Evolutionary conservation across 805 yeast species (phyloP), one percentile per base, ranked within the genome.

Genomic region (Candida ovalis): DNA sequence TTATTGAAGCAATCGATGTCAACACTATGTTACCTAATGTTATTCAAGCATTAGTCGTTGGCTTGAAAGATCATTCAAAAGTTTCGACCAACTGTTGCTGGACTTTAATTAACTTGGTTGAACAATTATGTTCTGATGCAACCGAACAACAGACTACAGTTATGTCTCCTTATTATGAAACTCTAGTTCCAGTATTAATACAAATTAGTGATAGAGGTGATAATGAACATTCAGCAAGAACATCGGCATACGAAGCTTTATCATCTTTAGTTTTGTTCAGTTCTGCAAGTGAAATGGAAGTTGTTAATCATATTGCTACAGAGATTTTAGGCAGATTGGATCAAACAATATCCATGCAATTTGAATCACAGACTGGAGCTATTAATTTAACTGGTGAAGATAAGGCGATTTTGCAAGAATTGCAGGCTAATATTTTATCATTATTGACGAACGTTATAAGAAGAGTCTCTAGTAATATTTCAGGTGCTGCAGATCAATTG

Each of bases 71-170:
- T 66, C 95, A 89, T 65, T 89, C 97, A 32, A 88, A 87, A 68
- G 96, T 94, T 30, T 80, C 91, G 2, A 89, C 97, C n/a, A 94
- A 94, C 73, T 89, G 97, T 70, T 89, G 98, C 68, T 94, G 99
- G 99, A 84, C 97, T 5, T 74, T 94, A 52, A 94, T 94, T 69
- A 94, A 94, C 67, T 74, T 94, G 55, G 78, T 88, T 24, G 98
- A 92, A 68, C 96, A 90, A 69, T 70, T 91, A 49, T 73, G 82
- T 55, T 72, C 70, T 17, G 79, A 78, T 46, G 81, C 81, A 10
- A 71, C 77, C 1, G 64, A 67, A 32, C 66, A 66, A 39, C 71
- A 72, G 30, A 71, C 86, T 12, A 80, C 87, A 28, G 75, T 82
- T 22, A 75, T 94, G 71, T 86, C 96, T 24, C 84, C 75, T 52